phyloP scores from a whole-genome alignment of 2,329 filamentous ascomycete genomes.

The Colletotrichum lini region DNA sequence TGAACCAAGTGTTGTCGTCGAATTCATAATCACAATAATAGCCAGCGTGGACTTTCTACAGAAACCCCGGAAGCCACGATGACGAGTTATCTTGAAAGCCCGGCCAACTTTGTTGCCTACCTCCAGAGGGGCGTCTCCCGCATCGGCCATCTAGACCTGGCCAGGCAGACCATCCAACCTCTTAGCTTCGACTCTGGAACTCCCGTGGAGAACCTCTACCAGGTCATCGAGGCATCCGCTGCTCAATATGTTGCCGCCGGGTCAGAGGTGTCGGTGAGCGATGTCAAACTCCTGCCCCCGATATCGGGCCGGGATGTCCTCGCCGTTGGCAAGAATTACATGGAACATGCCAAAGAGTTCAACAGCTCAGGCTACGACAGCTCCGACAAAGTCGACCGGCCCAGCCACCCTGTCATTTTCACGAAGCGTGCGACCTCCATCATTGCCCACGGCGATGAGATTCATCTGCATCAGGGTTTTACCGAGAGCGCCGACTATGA shows the following conservation, averaged over 20 bases:
- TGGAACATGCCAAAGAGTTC: constrained; percentile 71
- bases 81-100: not conserved
- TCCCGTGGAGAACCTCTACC: constrained; percentile 61
- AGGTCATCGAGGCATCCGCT: constrained; percentile 65
- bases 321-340: constrained; percentile 71
- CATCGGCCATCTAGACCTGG: constrained; percentile 27
- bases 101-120: constrained; percentile 27
- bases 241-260: constrained; percentile 54
- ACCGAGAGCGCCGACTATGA: constrained; percentile 68
- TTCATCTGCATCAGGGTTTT: constrained; percentile 62
- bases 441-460: constrained; percentile 62
- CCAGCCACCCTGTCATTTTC: constrained; percentile 69
- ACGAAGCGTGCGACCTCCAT: constrained; percentile 69
- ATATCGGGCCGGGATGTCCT: constrained; percentile 66
- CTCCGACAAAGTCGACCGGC: constrained; percentile 66
- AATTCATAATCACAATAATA: too few species aligned
- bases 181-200: constrained; percentile 63
- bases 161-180: constrained; percentile 52
- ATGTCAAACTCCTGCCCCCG: constrained; percentile 61
- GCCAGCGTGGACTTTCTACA: not conserved
- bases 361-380: constrained; percentile 68
- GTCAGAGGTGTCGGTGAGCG: constrained; percentile 49
- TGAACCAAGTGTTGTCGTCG: too few species aligned
- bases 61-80: not conserved
- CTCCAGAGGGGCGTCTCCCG: not conserved